Base-by-base conservation (phyloP, 2,329 filamentous ascomycete genomes). In the Domatiomyces catenatus region DNA sequence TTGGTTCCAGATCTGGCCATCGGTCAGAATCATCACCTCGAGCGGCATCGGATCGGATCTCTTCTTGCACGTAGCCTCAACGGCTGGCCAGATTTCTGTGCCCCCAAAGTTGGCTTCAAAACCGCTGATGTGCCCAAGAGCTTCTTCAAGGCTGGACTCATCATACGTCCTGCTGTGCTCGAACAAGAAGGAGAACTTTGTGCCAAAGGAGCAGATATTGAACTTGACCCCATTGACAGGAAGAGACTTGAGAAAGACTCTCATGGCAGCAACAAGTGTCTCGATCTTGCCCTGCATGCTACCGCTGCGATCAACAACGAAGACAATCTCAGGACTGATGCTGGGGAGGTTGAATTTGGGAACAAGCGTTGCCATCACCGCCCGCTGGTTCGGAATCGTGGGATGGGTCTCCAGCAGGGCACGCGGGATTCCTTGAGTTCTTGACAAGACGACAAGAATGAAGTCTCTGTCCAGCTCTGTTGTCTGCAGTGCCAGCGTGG, bases 291-390 rank as follows among this genome's bases (percentile, higher is more conserved):
- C 61, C 3, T 42, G 3, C 68, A 75, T 75, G 39, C 80, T 84
- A 0, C 81, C 82, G 50, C 80, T 84, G 48, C 82, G 75, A 61
- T 88, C 84, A 50, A 80, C 82, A 3, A 88, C 67, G 56, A 88
- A 86, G 17, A 87, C 76, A 19, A 88, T 73, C 60, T 88, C 83
- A 0, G 74, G 74, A 17, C 64, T 66, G 7, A 72, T 69, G 0
- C 72, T 61, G 0, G 77, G 76, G 0, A 85, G 66, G n/a, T 71
- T 69, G 64, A 86, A 85, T 54, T 78, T 80, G 1, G 83, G 83
- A 0, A 86, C 80, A 0, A 87, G 67, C 0, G 82, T 84, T 0
- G 75, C 48, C 81, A 88, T 85, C 52, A 87, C 61, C 0, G 83
- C 81, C 2, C 77, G 72, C 47, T 84, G 79, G 50, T 77, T 70